These are phyloP conservation scores for Trametes sanguinea DNA, from an alignment of 768 basidiomycete species.

Conservation along the genomic window DNA sequence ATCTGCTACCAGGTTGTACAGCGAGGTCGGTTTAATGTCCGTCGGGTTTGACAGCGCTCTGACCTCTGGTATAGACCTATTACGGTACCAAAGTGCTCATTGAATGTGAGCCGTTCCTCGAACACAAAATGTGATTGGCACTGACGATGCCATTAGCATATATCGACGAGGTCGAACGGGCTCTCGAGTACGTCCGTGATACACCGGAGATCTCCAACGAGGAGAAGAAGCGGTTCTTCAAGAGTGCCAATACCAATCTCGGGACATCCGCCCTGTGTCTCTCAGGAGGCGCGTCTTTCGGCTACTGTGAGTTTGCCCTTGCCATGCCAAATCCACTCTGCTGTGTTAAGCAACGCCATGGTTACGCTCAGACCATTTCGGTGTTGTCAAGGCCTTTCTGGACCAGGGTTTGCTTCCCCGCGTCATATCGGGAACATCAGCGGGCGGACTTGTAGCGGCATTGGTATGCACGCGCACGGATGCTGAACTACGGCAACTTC, in stretches of 20 bases:
- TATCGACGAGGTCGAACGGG: conserved; percentile 72
- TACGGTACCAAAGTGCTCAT: conserved; percentile 88
- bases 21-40: conserved; percentile 56
- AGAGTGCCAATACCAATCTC: conserved; percentile 83
- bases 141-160: conserved; percentile 56
- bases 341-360: background rate
- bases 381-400: conserved; percentile 89
- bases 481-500: conserved; percentile 73
- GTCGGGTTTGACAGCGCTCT: background rate
- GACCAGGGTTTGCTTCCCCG: conserved; percentile 85
- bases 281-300: conserved; percentile 94
- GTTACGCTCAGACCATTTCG: conserved; percentile 68
- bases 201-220: conserved; percentile 74
- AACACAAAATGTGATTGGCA: conserved; percentile 1
- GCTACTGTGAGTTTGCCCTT: conserved; percentile 68
- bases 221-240: conserved; percentile 93
- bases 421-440: conserved; percentile 93
- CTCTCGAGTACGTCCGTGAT: conserved; percentile 75
- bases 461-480: conserved; percentile 87
- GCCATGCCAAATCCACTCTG: background rate
- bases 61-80: conserved; percentile 64
- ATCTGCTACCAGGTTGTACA: conserved; percentile 64
- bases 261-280: conserved; percentile 92
- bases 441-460: conserved; percentile 78
- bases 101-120: conserved; percentile 56